Percentiles rank a stretch among this genome's conserved stretches.
These are phyloP conservation scores for Aspergillus fumigatus DNA, from an alignment of 2,329 filamentous ascomycete species.

Conservation along the genomic window DNA sequence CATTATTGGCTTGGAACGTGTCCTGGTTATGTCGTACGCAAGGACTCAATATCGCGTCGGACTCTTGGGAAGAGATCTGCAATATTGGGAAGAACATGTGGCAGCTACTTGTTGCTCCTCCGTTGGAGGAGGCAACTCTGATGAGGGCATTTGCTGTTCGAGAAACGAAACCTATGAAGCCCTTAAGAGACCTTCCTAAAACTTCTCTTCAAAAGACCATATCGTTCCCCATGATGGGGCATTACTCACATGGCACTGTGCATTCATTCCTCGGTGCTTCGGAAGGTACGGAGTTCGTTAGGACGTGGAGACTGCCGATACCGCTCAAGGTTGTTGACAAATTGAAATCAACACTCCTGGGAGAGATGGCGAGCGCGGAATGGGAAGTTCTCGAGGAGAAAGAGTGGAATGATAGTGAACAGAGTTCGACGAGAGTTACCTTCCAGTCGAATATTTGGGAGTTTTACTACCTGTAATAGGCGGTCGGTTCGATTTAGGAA, in stretches of 20 bases:
- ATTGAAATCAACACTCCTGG: constrained; percentile 68
- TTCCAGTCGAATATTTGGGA: too few species aligned
- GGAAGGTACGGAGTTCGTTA: constrained; percentile 64
- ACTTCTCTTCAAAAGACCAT: constrained; percentile 37
- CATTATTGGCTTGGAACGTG: constrained; percentile 84
- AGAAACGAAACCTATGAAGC: constrained; percentile 28
- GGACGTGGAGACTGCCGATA: constrained; percentile 67
- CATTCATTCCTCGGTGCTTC: constrained; percentile 66
- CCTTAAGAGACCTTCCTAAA: constrained; percentile 28
- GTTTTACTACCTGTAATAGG: too few species aligned
- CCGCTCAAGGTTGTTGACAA: constrained; percentile 72
- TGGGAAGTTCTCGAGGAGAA: constrained; percentile 86
- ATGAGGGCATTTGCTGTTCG: constrained; percentile 34
- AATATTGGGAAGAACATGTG: constrained; percentile 77
- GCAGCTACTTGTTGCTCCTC: constrained; percentile 49
- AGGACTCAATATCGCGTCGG: constrained; percentile 66
- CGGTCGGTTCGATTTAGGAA: too few species aligned
- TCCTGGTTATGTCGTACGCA: constrained; percentile 90
- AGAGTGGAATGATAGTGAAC: constrained; percentile 51
- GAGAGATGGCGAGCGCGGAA: constrained; percentile 77
- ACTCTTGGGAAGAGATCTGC: constrained; percentile 80
- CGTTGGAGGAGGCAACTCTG: constrained; percentile 31
- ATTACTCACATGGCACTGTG: constrained; percentile 79
- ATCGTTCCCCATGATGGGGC: constrained; percentile 58
- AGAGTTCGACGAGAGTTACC: constrained; percentile 12